These are phyloP conservation scores for Bimuria novae-zelandiae DNA, from an alignment of 2,329 filamentous ascomycete species.

Conservation along the genomic window DNA sequence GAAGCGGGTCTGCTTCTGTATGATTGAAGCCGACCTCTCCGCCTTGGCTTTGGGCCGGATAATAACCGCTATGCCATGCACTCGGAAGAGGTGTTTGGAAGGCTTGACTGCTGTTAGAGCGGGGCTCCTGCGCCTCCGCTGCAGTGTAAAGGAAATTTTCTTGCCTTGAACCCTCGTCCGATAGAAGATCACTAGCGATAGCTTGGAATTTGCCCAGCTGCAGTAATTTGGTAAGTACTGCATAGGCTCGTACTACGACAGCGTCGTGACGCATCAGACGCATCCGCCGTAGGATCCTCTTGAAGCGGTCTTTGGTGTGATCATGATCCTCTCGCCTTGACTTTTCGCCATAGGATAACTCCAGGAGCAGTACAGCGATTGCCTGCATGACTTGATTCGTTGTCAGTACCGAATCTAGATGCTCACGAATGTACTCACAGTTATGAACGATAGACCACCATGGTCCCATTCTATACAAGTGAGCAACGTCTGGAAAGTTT, in stretches of 20 bases:
- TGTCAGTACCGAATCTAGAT: background rate
- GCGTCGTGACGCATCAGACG: conserved; percentile 32
- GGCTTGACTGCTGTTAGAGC: too few species aligned
- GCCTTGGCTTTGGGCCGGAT: too few species aligned
- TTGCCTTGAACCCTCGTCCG: background rate
- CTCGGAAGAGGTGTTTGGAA: too few species aligned
- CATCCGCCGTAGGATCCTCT: conserved; percentile 40
- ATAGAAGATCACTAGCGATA: background rate
- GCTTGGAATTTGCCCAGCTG: background rate
- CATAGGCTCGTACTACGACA: conserved; percentile 37
- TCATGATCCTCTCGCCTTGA: conserved; percentile 30
- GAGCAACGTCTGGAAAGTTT: background rate
- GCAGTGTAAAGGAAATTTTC: too few species aligned
- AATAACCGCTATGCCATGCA: too few species aligned
- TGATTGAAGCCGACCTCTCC: too few species aligned
- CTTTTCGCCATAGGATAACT: conserved; percentile 33
- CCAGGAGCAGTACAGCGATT: conserved; percentile 43
- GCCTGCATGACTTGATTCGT: conserved; percentile 41
- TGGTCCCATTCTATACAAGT: background rate
- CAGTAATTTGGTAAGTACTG: conserved; percentile 18
- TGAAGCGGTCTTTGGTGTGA: conserved; percentile 25
- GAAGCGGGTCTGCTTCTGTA: too few species aligned
- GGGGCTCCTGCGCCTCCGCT: too few species aligned
- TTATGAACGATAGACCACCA: conserved; percentile 4
- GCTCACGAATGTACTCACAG: background rate